Conservation (phyloP, 331 rosid genomes). For the Quercus phellos region DNA sequence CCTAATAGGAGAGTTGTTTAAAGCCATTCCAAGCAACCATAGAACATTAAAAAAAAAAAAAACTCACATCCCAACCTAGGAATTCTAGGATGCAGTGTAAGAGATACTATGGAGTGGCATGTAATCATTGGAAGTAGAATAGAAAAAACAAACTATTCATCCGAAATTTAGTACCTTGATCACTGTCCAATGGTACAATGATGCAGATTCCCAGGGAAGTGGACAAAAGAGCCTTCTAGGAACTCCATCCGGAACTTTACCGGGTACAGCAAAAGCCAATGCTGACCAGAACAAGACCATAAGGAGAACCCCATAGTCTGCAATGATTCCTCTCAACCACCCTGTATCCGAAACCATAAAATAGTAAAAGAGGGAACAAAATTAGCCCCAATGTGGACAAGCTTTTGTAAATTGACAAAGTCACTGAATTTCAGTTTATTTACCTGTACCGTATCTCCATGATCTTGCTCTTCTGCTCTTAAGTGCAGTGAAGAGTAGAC, state of each 20-base stretch:
- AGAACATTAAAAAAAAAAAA: background rate
- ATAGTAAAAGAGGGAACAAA: conserved; percentile 1
- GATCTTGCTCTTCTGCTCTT: conserved; percentile 78
- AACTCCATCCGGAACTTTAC: conserved; percentile 49
- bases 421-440: background rate
- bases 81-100: background rate
- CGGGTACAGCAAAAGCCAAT: conserved; percentile 54
- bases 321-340: conserved; percentile 50
- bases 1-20: background rate
- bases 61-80: background rate
- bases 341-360: conserved; percentile 37
- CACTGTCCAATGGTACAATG: conserved; percentile 84
- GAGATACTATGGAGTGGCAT: background rate
- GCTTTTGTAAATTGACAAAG: background rate
- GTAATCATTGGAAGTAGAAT: background rate
- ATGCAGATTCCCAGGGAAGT: conserved; percentile 64
- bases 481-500: conserved; percentile 48
- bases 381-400: background rate
- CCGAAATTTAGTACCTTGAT: conserved; percentile 43
- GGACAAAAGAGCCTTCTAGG: conserved; percentile 79
- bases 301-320: conserved; percentile 79
- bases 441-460: conserved; percentile 77
- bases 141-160: background rate
- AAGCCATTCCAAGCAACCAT: background rate
- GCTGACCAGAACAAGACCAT: conserved; percentile 81